Base-by-base conservation (phyloP, 108 stramenopile genomes). In the Schizochytrium sp. region DNA sequence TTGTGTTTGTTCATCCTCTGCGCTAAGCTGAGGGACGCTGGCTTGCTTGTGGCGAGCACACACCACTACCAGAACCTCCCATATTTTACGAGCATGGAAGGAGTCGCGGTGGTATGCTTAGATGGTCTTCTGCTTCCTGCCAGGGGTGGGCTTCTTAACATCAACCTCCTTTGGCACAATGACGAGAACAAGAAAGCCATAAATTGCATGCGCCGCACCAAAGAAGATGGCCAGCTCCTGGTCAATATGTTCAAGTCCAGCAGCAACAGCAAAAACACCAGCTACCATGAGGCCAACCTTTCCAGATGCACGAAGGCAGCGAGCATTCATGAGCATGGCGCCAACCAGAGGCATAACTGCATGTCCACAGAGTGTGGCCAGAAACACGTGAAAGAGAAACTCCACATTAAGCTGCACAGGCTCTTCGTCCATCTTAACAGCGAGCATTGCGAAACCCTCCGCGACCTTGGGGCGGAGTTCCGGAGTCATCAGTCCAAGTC, bases 281-380 rank as follows among this genome's bases (percentile, higher is more conserved):
- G 44, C 64, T 7, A 44, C 1, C 42, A 44, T 44, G 28, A 44
- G 42, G 28, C 42, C 64, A 1, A 2, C 2, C 28, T 69, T 69
- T 8, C 64, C 64, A 8, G 64, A 44, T 38, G 64, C 64, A 44
- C 64, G 64, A 38, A 69, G 3, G 64, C 64, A 69, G 64, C 64
- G 64, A 0, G 64, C 44, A 44, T 69, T 69, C 64, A 69, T 69
- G 64, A 44, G 40, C 8, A 15, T 12, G 19, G 64, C 64, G 28
- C 12, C 64, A 0, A 69, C 64, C 10, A 69, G 64, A 2, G 64
- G 64, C 64, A 69, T 10, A 15, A 38, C 44, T 2, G 64, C 64
- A 44, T 69, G 44, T 8, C 1, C 0, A 2, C 10, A 12, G 2
- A 69, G 44, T 38, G 28, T 38, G 19, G 64, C 44, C 64, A 15